These are phyloP conservation scores for Kodamaea suecica DNA, from an alignment of 1,139 yeast species.

Conservation along the genomic window DNA sequence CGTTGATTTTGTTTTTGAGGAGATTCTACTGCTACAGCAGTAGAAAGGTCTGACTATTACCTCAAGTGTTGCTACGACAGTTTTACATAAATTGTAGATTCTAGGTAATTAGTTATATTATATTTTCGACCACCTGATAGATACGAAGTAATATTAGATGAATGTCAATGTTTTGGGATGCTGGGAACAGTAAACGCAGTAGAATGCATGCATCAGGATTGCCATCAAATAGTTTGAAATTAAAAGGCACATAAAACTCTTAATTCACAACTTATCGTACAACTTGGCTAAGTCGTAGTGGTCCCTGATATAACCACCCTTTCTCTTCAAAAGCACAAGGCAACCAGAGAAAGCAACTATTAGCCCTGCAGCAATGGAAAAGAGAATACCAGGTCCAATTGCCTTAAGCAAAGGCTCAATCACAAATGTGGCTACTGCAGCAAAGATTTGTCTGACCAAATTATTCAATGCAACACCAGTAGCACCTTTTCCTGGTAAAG, in stretches of 20 bases:
- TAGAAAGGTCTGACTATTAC: too few species aligned
- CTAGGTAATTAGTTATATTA: too few species aligned
- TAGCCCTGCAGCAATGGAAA: slow-evolving; percentile 61
- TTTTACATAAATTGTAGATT: too few species aligned
- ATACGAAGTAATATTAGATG: too few species aligned
- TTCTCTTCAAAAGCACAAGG: slow-evolving; percentile 49
- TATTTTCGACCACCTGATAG: too few species aligned
- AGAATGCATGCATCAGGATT: too few species aligned
- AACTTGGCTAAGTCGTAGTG: slow-evolving; percentile 57
- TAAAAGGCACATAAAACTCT: too few species aligned
- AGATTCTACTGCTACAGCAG: slow-evolving; percentile 14
- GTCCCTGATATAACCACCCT: slow-evolving; percentile 65
- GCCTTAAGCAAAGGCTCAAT: slow-evolving; percentile 64
- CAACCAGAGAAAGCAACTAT: slow-evolving; percentile 43
- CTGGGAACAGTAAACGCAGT: too few species aligned
- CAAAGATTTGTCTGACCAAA: slow-evolving; percentile 66
- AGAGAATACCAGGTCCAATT: slow-evolving; percentile 70
- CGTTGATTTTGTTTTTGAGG: slow-evolving; percentile 59
- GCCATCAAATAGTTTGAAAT: too few species aligned
- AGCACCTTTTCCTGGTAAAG: slow-evolving; percentile 85
- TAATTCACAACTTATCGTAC: slow-evolving; percentile 45
- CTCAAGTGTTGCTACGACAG: too few species aligned
- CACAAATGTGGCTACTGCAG: slow-evolving; percentile 73
- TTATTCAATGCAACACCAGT: slow-evolving; percentile 86
- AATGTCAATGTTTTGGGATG: too few species aligned